phyloP scores from a whole-genome alignment of 2,329 filamentous ascomycete genomes.

The Tolypocladium capitatum region DNA sequence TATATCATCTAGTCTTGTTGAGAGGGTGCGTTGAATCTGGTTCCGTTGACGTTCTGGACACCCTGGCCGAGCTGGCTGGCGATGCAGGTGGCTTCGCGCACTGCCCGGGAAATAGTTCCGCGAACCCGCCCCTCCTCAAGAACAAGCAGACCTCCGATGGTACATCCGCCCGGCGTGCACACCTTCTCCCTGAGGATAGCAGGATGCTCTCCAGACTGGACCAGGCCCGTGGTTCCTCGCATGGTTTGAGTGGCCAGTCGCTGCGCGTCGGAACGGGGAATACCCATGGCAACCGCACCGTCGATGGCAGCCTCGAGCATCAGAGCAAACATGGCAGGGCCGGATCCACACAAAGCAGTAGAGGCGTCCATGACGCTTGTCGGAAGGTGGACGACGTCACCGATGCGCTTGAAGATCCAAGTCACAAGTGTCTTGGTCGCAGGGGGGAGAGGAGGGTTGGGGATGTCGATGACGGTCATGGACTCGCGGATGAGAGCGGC shows the following conservation, averaged over 20 bases:
- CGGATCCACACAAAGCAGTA: constrained; percentile 62
- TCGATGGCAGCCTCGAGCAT: constrained; percentile 65
- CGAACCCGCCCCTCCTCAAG: constrained; percentile 61
- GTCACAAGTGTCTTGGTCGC: constrained; percentile 45
- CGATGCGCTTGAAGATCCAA: constrained; percentile 67
- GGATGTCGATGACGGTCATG: constrained; percentile 67
- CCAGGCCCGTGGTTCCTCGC: constrained; percentile 56
- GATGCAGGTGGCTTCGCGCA: constrained; percentile 57
- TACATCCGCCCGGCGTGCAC: constrained; percentile 66
- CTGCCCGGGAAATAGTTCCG: constrained; percentile 52
- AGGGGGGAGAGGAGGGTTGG: constrained; percentile 41
- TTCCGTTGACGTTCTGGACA: constrained; percentile 23
- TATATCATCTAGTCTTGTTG: neutral
- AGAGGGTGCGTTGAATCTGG: constrained; percentile 6
- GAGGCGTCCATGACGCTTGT: constrained; percentile 56
- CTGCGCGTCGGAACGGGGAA: constrained; percentile 59
- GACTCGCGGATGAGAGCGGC: constrained; percentile 65
- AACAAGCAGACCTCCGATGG: constrained; percentile 59
- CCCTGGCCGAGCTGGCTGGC: constrained; percentile 46
- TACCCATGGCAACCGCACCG: constrained; percentile 65
- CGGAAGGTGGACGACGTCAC: constrained; percentile 55
- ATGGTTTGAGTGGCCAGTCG: constrained; percentile 71
- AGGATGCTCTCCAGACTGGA: constrained; percentile 61
- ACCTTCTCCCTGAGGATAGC: constrained; percentile 64
- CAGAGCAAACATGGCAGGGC: constrained; percentile 63